Evolutionary conservation across 2,329 filamentous ascomycete genomes (phyloP).

Genomic region (Fusarium sulawesiense): DNA sequence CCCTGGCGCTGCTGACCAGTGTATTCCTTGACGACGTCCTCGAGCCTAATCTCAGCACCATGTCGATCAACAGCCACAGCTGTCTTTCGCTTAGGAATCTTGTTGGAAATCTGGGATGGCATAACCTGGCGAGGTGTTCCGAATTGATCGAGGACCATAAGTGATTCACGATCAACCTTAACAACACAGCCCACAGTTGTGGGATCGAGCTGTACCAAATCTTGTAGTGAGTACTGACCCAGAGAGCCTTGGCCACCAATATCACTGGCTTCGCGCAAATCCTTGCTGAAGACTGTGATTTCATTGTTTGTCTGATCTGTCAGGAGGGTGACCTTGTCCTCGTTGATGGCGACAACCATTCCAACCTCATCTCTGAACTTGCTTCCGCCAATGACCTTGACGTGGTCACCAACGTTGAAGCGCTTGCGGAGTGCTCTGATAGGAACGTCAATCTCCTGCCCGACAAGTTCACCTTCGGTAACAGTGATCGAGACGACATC

Average conservation of each 20-base stretch:
- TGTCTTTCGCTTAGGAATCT: slow-evolving; percentile 82
- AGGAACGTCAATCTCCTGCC: slow-evolving; percentile 90
- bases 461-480: slow-evolving; percentile 81
- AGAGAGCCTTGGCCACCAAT: slow-evolving; percentile 85
- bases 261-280: slow-evolving; percentile 91
- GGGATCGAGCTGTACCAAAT: slow-evolving; percentile 92
- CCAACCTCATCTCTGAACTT: slow-evolving; percentile 95
- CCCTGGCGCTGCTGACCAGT: slow-evolving; percentile 87
- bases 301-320: slow-evolving; percentile 94
- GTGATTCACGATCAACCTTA: slow-evolving; percentile 93
- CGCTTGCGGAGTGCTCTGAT: slow-evolving; percentile 92
- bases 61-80: slow-evolving; percentile 93
- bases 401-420: slow-evolving; percentile 93
- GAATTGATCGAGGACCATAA: slow-evolving; percentile 91
- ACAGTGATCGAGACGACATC: slow-evolving; percentile 93
- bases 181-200: slow-evolving; percentile 93
- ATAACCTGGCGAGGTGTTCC: slow-evolving; percentile 84
- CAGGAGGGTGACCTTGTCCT: slow-evolving; percentile 91
- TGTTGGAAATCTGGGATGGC: slow-evolving; percentile 92
- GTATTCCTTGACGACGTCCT: slow-evolving; percentile 92
- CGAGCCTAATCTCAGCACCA: slow-evolving; percentile 89
- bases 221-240: slow-evolving; percentile 92
- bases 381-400: slow-evolving; percentile 97
- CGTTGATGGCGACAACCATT: slow-evolving; percentile 93
- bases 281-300: slow-evolving; percentile 97